These are phyloP conservation scores for Immersiella caudata DNA, from an alignment of 495 filamentous ascomycete species.

Conservation along the genomic window DNA sequence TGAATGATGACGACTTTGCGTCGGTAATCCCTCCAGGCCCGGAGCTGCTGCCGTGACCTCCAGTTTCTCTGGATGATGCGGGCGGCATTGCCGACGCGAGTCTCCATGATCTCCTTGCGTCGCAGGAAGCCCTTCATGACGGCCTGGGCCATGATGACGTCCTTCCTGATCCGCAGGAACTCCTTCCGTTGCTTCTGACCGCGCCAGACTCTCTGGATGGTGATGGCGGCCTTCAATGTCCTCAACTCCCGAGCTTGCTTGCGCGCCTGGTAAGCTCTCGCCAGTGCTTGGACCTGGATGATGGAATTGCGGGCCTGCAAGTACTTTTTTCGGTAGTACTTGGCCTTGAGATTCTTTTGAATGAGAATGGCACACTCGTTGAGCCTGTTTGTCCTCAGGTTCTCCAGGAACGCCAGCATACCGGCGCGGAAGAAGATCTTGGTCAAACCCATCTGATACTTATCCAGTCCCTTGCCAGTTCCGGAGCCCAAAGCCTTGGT, in stretches of 20 bases:
- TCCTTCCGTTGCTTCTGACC: conserved; percentile 81
- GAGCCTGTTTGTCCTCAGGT: conserved; percentile 82
- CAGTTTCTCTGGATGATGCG: conserved; percentile 87
- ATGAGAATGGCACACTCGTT: conserved; percentile 98
- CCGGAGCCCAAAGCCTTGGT: conserved; percentile 80
- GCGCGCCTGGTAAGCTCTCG: conserved; percentile 74
- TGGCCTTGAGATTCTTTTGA: conserved; percentile 95
- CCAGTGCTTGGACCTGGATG: conserved; percentile 72
- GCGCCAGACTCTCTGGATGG: conserved; percentile 93
- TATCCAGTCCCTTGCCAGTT: conserved; percentile 80
- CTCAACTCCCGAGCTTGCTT: conserved; percentile 79
- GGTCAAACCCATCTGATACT: conserved; percentile 93
- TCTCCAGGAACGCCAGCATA: conserved; percentile 98
- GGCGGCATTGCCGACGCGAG: conserved; percentile 89
- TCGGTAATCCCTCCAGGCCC: conserved; percentile 84
- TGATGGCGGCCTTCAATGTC: conserved; percentile 81
- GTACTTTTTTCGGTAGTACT: conserved; percentile 92
- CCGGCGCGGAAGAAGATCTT: conserved; percentile 99
- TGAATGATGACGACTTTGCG: conserved; percentile 87
- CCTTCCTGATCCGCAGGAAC: conserved; percentile 74
- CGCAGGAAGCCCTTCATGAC: conserved; percentile 87
- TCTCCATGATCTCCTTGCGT: conserved; percentile 87
- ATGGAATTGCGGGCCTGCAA: conserved; percentile 83
- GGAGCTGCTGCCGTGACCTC: conserved; percentile 77
- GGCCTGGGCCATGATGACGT: conserved; percentile 84